Evolutionary conservation across 352 stramenopile genomes (phyloP).

Genomic region (Paralagenidium karlingii): DNA sequence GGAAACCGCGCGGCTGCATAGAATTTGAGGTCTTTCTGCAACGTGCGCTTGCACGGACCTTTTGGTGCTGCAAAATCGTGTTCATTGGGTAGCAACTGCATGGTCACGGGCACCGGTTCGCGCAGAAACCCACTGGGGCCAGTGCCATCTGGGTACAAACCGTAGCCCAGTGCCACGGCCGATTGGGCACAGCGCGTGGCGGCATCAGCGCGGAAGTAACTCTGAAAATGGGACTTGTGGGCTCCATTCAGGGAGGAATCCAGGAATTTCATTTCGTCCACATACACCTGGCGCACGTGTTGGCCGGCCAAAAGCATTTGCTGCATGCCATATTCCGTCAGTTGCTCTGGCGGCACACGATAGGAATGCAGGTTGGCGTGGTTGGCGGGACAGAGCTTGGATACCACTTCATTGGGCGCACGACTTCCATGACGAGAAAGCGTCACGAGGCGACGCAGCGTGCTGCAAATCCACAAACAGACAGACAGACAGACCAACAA

Average conservation of each 20-base stretch:
- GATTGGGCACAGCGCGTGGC: slow-evolving; percentile 73
- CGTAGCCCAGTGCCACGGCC: slow-evolving; percentile 55
- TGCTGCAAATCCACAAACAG: slow-evolving; percentile 16
- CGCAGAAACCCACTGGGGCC: slow-evolving; percentile 47
- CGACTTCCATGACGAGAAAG: slow-evolving; percentile 71
- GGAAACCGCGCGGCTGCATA: slow-evolving; percentile 42
- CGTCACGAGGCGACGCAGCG: slow-evolving; percentile 62
- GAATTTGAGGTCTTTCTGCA: slow-evolving; percentile 30
- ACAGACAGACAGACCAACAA: no score
- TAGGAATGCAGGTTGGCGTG: slow-evolving; percentile 53
- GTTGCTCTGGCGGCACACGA: slow-evolving; percentile 65
- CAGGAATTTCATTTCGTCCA: slow-evolving; percentile 50
- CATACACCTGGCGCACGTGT: slow-evolving; percentile 57
- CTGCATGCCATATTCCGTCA: slow-evolving; percentile 73
- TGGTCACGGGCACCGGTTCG: slow-evolving; percentile 71
- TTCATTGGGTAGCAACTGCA: slow-evolving; percentile 75
- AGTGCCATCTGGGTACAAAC: slow-evolving; percentile 70
- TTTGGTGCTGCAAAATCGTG: slow-evolving; percentile 77
- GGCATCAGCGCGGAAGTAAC: slow-evolving; percentile 74
- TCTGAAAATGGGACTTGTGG: slow-evolving; percentile 68
- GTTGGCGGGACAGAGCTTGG: slow-evolving; percentile 50
- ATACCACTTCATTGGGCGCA: slow-evolving; percentile 52
- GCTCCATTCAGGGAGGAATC: slow-evolving; percentile 55
- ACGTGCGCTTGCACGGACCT: slow-evolving; percentile 39
- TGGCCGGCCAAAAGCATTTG: slow-evolving; percentile 56